Conservation (phyloP, 345 rosid genomes). For the Boechera retrofracta region DNA sequence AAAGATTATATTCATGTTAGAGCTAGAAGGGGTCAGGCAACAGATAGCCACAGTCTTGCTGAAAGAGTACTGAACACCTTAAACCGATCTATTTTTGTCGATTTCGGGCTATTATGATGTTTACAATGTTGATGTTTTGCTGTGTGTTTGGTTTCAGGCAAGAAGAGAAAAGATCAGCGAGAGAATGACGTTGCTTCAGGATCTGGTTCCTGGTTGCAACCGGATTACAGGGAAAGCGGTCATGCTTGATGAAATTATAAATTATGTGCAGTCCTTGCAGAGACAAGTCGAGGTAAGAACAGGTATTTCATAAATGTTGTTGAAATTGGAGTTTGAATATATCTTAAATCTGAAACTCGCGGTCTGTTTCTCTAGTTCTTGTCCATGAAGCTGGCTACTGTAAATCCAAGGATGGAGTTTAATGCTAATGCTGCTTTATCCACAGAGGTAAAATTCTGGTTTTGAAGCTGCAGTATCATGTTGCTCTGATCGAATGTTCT, state of each 20-base stretch:
- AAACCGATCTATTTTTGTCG: neutral
- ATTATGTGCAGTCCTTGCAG: conserved; percentile 96
- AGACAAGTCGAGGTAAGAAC: conserved; percentile 84
- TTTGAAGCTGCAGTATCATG: neutral
- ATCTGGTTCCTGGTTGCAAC: conserved; percentile 94
- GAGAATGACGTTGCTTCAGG: conserved; percentile 93
- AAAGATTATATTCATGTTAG: conserved; percentile 94
- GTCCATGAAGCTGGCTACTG: conserved; percentile 89
- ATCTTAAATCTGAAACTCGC: conserved; percentile 16
- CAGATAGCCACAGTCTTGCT: conserved; percentile 94
- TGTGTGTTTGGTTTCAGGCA: conserved; percentile 55
- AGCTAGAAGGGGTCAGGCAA: conserved; percentile 94
- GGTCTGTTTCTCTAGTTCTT: conserved; percentile 62
- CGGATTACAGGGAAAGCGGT: conserved; percentile 90
- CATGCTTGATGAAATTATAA: conserved; percentile 97
- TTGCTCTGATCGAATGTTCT: neutral
- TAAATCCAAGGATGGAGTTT: conserved; percentile 75
- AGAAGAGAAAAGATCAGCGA: conserved; percentile 93
- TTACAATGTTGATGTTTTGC: conserved; percentile 12
- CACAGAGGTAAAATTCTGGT: conserved; percentile 58
- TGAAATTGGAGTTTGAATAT: neutral
- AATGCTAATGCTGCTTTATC: conserved; percentile 58
- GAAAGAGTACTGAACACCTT: conserved; percentile 65
- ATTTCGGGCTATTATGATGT: conserved; percentile 1
- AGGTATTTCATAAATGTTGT: neutral